A percentile compares a stretch with the other conserved stretches of the same genome.
Evolutionary conservation across 306 rosid species (phyloP).

Genomic region (Prunus kanzakura): DNA sequence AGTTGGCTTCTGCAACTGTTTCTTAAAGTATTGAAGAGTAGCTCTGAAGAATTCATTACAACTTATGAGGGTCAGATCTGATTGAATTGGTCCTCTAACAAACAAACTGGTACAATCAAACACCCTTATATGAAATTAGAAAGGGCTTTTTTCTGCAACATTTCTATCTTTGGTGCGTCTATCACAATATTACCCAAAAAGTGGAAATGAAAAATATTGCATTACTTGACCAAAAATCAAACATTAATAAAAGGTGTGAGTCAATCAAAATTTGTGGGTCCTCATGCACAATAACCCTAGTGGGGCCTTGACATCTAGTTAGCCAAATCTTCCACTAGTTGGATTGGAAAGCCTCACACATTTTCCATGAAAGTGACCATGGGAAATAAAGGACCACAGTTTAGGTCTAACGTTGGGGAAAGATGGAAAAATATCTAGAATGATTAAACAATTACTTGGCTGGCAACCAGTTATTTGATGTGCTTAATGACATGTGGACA

Average conservation of each 20-base stretch:
- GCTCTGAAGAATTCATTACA: constrained; percentile 6
- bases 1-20: constrained; percentile 1
- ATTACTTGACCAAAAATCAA: constrained; percentile 23
- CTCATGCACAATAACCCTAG: constrained; percentile 6
- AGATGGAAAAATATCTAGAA: constrained; percentile 15
- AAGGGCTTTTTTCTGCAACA: too few species aligned
- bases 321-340: constrained; percentile 53
- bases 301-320: constrained; percentile 45
- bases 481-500: not conserved
- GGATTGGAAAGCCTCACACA: constrained; percentile 50
- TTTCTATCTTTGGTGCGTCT: not conserved
- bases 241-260: constrained; percentile 10
- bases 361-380: constrained; percentile 54
- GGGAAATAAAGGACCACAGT: constrained; percentile 40
- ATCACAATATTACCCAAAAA: not conserved
- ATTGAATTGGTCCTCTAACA: not conserved
- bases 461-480: constrained; percentile 24
- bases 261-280: constrained; percentile 31
- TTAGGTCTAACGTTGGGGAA: constrained; percentile 17
- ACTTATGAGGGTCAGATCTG: not conserved
- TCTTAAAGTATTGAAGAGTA: not conserved
- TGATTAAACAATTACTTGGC: constrained; percentile 32
- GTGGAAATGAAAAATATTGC: constrained; percentile 16
- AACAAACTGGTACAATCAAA: not conserved
- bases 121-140: too few species aligned